Evolutionary conservation across 768 basidiomycete genomes (phyloP).

Genomic region (Boletus vinaceobasis): DNA sequence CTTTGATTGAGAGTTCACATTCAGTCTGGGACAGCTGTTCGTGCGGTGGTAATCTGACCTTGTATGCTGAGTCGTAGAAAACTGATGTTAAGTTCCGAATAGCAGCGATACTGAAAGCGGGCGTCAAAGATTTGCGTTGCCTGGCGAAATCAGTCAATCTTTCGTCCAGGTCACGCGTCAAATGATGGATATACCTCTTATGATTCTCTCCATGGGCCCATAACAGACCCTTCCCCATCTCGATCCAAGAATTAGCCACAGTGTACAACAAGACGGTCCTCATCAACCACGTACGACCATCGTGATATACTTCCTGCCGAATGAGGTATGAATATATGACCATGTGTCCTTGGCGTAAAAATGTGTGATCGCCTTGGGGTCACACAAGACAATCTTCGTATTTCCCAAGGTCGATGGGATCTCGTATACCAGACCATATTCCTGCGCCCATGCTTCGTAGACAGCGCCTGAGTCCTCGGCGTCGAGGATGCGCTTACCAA

Average conservation of each 20-base stretch:
- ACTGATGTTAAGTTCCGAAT: constrained; percentile 35
- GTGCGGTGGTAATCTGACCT: not conserved
- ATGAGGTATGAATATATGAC: constrained; percentile 41
- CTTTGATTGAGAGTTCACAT: not conserved
- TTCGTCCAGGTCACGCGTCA: not conserved
- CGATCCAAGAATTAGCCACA: not conserved
- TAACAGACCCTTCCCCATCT: constrained; percentile 30
- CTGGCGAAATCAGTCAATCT: constrained; percentile 8
- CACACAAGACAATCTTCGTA: constrained; percentile 26
- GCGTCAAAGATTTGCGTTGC: constrained; percentile 36
- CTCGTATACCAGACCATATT: constrained; percentile 17
- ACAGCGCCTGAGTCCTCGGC: constrained; percentile 1
- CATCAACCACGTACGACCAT: not conserved
- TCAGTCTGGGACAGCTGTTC: not conserved
- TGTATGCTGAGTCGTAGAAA: constrained; percentile 37
- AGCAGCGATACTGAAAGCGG: constrained; percentile 38
- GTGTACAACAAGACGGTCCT: not conserved
- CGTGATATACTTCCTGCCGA: constrained; percentile 33
- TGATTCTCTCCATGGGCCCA: constrained; percentile 43
- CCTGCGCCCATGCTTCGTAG: constrained; percentile 23
- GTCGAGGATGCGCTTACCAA: constrained; percentile 1
- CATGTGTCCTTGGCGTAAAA: constrained; percentile 12
- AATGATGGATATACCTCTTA: constrained; percentile 30
- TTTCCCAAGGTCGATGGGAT: constrained; percentile 14
- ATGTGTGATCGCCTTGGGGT: constrained; percentile 37